Evolutionary conservation across 768 basidiomycete genomes (phyloP).

Genomic region (Daedalea quercina): DNA sequence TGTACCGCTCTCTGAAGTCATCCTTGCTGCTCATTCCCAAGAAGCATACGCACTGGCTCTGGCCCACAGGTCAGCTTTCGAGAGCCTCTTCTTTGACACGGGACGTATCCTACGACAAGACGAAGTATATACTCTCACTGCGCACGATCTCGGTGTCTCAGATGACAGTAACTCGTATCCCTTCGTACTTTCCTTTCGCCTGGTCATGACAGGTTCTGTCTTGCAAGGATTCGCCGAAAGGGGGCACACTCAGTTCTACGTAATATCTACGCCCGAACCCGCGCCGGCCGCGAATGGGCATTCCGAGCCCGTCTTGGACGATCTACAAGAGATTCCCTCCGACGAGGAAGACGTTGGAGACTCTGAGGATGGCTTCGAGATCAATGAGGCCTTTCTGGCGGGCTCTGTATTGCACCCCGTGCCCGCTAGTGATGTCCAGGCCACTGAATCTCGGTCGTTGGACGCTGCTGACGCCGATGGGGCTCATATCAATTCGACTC

Average conservation of each 20-base stretch:
- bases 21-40: slow-evolving; percentile 18
- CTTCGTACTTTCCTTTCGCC: slow-evolving; percentile 27
- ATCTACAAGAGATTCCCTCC: background rate
- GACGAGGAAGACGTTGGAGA: slow-evolving; percentile 6
- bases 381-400: slow-evolving; percentile 66
- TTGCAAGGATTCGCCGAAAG: slow-evolving; percentile 56
- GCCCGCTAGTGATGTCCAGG: background rate
- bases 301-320: background rate
- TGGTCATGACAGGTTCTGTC: slow-evolving; percentile 64
- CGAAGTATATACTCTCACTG: slow-evolving; percentile 27
- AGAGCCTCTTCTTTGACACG: slow-evolving; percentile 17
- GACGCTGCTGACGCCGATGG: background rate
- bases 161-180: background rate
- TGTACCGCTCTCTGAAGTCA: slow-evolving; percentile 17
- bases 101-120: slow-evolving; percentile 47
- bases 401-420: slow-evolving; percentile 32
- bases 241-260: slow-evolving; percentile 41
- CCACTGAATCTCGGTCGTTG: background rate
- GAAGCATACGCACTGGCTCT: slow-evolving; percentile 16
- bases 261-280: slow-evolving; percentile 19
- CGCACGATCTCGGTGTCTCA: slow-evolving; percentile 9
- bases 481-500: background rate
- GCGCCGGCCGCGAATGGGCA: slow-evolving; percentile 3
- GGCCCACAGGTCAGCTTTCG: slow-evolving; percentile 11
- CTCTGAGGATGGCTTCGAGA: slow-evolving; percentile 40